Conservation (phyloP, 805 yeast species). For the Candida sakaeoensis region DNA sequence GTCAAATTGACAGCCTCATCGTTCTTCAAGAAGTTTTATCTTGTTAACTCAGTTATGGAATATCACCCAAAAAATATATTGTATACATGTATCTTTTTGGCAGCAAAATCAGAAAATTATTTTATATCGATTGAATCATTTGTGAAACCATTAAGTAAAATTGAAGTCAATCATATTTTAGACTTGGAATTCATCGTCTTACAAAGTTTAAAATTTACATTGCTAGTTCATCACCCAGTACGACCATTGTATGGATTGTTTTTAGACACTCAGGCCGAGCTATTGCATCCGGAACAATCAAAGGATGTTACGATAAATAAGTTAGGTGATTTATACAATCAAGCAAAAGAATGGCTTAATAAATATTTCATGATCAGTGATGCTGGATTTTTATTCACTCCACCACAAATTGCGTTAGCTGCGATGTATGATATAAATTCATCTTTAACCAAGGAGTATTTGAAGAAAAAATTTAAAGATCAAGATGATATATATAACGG, state of each 20-base stretch:
- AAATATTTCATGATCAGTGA: constrained; percentile 70
- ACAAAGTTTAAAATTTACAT: constrained; percentile 71
- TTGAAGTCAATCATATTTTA: constrained; percentile 63
- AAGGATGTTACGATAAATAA: constrained; percentile 47
- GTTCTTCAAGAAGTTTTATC: constrained; percentile 76
- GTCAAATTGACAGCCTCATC: constrained; percentile 83
- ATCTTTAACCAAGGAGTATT: constrained; percentile 60
- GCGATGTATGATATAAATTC: constrained; percentile 69
- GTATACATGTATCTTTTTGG: constrained; percentile 71
- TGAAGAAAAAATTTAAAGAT: constrained; percentile 55
- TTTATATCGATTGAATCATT: constrained; percentile 83
- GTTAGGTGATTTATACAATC: constrained; percentile 67
- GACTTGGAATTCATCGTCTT: constrained; percentile 76
- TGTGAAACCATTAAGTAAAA: constrained; percentile 63
- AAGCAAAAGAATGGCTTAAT: constrained; percentile 60
- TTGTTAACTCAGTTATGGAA: constrained; percentile 79
- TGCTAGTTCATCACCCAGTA: constrained; percentile 84
- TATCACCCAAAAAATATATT: constrained; percentile 81
- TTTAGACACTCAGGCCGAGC: constrained; percentile 71
- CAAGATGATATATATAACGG: constrained; percentile 5
- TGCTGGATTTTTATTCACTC: constrained; percentile 73
- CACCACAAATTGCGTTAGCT: constrained; percentile 94
- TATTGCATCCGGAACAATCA: constrained; percentile 40
- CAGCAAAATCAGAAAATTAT: constrained; percentile 89
- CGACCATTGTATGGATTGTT: constrained; percentile 92